A percentile compares a stretch with the other conserved stretches of the same genome.
These are phyloP conservation scores for Trichophyton rubrum DNA, from an alignment of 2,329 filamentous ascomycete genomes.

Conservation along the genomic window DNA sequence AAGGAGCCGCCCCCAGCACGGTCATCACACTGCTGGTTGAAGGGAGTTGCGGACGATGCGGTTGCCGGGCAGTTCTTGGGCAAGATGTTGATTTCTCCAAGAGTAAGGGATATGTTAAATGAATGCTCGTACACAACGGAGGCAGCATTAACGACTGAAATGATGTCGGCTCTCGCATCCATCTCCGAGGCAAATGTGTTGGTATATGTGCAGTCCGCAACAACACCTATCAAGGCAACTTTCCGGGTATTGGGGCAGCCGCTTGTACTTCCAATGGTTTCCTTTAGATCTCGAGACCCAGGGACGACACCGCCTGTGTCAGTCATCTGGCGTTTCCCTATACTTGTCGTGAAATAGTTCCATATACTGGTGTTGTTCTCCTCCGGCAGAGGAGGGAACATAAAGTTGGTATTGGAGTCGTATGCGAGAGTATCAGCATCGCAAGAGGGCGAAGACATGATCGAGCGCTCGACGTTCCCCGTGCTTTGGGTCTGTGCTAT, in stretches of 20 bases:
- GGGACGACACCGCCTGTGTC: constrained; percentile 56
- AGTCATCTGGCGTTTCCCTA: constrained; percentile 43
- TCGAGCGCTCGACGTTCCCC: constrained; percentile 53
- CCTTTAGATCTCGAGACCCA: constrained; percentile 53
- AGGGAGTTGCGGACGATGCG: constrained; percentile 54
- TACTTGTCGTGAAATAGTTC: constrained; percentile 58
- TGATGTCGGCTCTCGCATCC: constrained; percentile 60
- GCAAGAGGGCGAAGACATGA: constrained; percentile 43
- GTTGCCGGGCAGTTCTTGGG: constrained; percentile 61
- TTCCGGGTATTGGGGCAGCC: constrained; percentile 85
- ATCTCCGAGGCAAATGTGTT: constrained; percentile 50
- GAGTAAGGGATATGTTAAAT: constrained; percentile 88
- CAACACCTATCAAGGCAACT: constrained; percentile 82
- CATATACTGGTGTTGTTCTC: constrained; percentile 41
- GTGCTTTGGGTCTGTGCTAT: constrained; percentile 41
- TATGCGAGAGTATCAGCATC: constrained; percentile 63
- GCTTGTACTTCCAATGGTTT: constrained; percentile 64
- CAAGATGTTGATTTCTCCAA: constrained; percentile 72
- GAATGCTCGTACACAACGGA: constrained; percentile 78
- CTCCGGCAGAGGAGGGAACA: constrained; percentile 37
- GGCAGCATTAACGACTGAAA: constrained; percentile 71
- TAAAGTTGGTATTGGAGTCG: constrained; percentile 61
- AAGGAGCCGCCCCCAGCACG: constrained; percentile 31
- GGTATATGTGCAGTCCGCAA: constrained; percentile 85
- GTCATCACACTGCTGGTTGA: constrained; percentile 62